These are phyloP conservation scores for Asclepias syriaca DNA, from an alignment of 257 asterid species.

Conservation along the genomic window DNA sequence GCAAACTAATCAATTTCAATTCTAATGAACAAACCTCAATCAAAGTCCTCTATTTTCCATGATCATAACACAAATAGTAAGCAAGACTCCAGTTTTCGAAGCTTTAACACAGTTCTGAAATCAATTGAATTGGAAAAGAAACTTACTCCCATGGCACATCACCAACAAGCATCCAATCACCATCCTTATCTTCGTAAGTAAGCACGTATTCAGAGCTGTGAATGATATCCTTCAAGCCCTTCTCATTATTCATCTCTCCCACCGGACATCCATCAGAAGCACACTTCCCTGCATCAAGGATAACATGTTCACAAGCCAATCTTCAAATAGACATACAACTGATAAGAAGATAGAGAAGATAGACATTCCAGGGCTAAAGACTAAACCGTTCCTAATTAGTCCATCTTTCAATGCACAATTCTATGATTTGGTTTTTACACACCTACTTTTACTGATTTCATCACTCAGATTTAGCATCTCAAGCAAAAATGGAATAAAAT, in stretches of 20 bases:
- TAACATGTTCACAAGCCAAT: neutral
- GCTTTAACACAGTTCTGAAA: neutral
- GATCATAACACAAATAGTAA: neutral
- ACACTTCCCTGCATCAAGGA: neutral
- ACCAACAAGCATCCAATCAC: constrained; percentile 70
- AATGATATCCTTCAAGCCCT: neutral
- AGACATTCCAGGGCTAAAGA: neutral
- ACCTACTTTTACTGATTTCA: neutral
- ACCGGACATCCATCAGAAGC: constrained; percentile 5
- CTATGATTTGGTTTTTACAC: neutral
- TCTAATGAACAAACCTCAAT: neutral
- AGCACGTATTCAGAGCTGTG: constrained; percentile 36
- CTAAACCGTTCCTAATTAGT: neutral
- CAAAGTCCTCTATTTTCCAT: neutral
- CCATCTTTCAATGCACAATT: neutral
- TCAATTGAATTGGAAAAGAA: neutral
- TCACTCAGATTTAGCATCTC: neutral
- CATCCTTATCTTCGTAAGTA: constrained; percentile 26
- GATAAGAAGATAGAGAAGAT: neutral
- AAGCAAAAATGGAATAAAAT: neutral
- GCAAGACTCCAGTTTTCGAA: neutral
- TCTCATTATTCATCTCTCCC: constrained; percentile 1
- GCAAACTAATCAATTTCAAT: neutral
- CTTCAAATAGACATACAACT: neutral
- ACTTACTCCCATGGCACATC: constrained; percentile 93